Base-by-base conservation (phyloP, 2,329 filamentous ascomycete genomes). In the Fusarium aywerte region DNA sequence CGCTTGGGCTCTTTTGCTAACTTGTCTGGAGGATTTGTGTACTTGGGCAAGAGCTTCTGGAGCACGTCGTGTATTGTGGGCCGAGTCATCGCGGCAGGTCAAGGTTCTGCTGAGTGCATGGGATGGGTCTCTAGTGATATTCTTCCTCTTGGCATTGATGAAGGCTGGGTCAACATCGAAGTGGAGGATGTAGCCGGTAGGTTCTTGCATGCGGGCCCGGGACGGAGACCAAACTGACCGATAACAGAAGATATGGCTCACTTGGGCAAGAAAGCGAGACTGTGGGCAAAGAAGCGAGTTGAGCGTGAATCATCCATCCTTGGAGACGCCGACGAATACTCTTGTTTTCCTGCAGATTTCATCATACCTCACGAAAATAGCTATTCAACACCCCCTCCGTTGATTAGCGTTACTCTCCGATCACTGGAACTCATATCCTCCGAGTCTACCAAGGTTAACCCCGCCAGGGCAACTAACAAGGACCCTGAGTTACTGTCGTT, bases 81-180 rank as follows among this genome's bases (percentile, higher is more conserved):
- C 5, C 84, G 87, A 27, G 87, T 91, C 4, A 78, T 91, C 32
- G 88, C 88, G 29, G 88, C 87, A 27, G 85, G 86, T 9, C 83
- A 83, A 52, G 87, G 87, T 4, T 84, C 87, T 16, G 83, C 83
- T 0, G 88, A 90, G 73, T 88, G 88, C 73, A 87, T 90, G 86
- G 88, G 88, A 50, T 90, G 89, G 89, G 81, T 91, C 52, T 89
- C 87, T 12, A 88, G 85, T 29, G 84, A 88, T 52, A 81, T 90
- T 18, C 71, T 83, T 3, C 88, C 88, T 0, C 74, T 80, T 13
- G 84, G 82, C 0, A 70, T 84, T 16, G 77, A 76, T 8, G 84
- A 88, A 44, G 86, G 87, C 11, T 89, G 87, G 86, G 76, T 89
- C 18, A 84, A 87, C 57, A 82, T 90, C 44, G 83, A 86, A 21